These are phyloP conservation scores for Aspergillus egyptiacus DNA, from an alignment of 495 filamentous ascomycete genomes.

Conservation along the genomic window DNA sequence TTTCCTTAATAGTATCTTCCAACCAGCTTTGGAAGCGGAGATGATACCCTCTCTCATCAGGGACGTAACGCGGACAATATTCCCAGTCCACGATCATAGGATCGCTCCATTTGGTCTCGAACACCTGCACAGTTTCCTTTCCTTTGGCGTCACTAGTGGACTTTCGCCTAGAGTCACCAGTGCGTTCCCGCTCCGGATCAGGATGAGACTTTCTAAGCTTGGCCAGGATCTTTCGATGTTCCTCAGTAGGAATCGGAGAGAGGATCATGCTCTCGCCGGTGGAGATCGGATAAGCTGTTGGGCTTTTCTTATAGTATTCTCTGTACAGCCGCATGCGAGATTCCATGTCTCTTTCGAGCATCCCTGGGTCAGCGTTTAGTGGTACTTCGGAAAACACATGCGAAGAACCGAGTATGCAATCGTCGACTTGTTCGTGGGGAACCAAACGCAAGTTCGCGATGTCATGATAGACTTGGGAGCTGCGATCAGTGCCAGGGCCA, in stretches of 20 bases:
- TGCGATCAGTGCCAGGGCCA: conserved; percentile 20
- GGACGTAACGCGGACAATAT: conserved; percentile 12
- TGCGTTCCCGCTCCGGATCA: neutral
- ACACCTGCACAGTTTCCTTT: neutral
- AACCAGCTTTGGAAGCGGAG: conserved; percentile 23
- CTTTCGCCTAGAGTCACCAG: neutral
- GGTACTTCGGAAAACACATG: neutral
- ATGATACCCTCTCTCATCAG: conserved; percentile 9
- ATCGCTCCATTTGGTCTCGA: conserved; percentile 9
- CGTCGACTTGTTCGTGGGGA: neutral
- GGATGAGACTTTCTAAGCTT: neutral
- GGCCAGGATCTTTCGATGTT: conserved; percentile 5
- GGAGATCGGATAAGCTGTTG: conserved; percentile 14
- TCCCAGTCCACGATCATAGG: conserved; percentile 18
- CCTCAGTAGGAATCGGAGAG: conserved; percentile 5
- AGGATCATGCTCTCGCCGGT: conserved; percentile 14
- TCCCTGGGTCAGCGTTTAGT: neutral
- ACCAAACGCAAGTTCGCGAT: conserved; percentile 9
- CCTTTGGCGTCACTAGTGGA: neutral
- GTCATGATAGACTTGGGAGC: conserved; percentile 12
- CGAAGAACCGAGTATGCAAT: neutral
- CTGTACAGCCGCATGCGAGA: neutral
- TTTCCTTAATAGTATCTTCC: conserved; percentile 10
- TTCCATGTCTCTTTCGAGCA: neutral
- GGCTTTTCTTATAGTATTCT: conserved; percentile 13